Base-by-base conservation (phyloP, 768 basidiomycete species). In the Austroboletus eburneus region DNA sequence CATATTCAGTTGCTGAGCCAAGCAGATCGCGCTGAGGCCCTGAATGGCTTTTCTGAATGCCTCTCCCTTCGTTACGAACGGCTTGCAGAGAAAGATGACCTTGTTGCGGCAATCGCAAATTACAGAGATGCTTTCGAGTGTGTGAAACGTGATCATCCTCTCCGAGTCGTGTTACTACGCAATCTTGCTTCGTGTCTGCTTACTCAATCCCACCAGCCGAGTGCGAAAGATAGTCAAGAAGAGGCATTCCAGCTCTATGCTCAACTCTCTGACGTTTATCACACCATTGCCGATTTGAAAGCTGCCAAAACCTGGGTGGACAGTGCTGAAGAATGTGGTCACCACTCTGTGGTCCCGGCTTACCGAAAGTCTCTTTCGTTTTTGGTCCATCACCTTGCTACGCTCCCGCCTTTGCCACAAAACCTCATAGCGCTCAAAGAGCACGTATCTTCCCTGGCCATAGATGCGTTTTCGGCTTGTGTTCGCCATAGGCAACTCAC, bases 341-440 rank as follows among this genome's bases (percentile, higher is more conserved):
- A 55, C 41, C 14, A 9, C n/a, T 46, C 54, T 13, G 42, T 32
- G 9, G 21, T 54, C 12, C 36, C 40, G 27, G 55, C 55, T 17
- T 55, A 56, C 43, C 37, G 23, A 37, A 43, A 32, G 5, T 50
- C 49, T 5, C 18, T 56, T 3, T 39, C 29, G n/a, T 12, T 50
- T 1, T 25, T 51, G 3, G 54, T 45, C 16, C 54, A 38, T 3
- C 48, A 56, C 16, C 27, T 56, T 12, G 29, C 50, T 6, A 35
- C 34, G 18, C 5, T 35, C 18, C 34, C 34, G 17, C n/a, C 34
- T 18, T 17, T 35, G 34, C 34, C 34, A 35, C n/a, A 35, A 18
- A 35, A 18, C 17, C 34, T 35, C 10, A 18, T 17, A 3, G 17
- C 34, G 5, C 34, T 35, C 34, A 35, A 35, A 10, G n/a, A 35